phyloP scores from a whole-genome alignment of 169 alveolate genomes.

The Plasmodium ovale region DNA sequence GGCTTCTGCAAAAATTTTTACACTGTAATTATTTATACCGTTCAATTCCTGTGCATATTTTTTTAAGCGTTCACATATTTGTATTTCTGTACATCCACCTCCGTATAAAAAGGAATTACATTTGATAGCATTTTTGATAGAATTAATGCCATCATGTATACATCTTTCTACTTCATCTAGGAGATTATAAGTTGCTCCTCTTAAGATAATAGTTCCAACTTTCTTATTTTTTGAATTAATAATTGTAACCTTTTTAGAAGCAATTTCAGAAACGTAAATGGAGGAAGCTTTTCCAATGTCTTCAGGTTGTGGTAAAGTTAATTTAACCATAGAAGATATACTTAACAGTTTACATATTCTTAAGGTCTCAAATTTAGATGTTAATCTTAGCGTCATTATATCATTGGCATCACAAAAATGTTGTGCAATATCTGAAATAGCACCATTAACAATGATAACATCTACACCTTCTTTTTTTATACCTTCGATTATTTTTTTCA shows the following conservation, averaged over 20 bases:
- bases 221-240: conserved; percentile 86
- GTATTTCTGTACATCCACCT: conserved; percentile 97
- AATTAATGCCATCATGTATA: conserved; percentile 91
- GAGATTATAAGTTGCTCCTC: conserved; percentile 97
- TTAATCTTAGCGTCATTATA: conserved; percentile 93
- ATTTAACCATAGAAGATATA: conserved; percentile 95
- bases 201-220: conserved; percentile 94
- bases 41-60: conserved; percentile 89
- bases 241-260: conserved; percentile 91
- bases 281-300: conserved; percentile 96
- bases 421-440: conserved; percentile 96
- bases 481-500: conserved; percentile 90
- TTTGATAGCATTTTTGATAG: conserved; percentile 88
- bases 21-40: conserved; percentile 97
- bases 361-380: conserved; percentile 95
- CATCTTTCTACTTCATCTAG: conserved; percentile 99
- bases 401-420: conserved; percentile 97
- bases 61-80: conserved; percentile 91
- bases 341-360: conserved; percentile 96
- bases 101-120: conserved; percentile 95
- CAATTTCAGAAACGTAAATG: conserved; percentile 93
- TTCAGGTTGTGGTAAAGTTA: conserved; percentile 95
- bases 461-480: conserved; percentile 93
- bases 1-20: conserved; percentile 97
- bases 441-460: conserved; percentile 95